A percentile compares a stretch with the other conserved stretches of the same genome.
These are phyloP conservation scores for Zanthoxylum bungeanum DNA, from an alignment of 345 rosid species.

Conservation along the genomic window DNA sequence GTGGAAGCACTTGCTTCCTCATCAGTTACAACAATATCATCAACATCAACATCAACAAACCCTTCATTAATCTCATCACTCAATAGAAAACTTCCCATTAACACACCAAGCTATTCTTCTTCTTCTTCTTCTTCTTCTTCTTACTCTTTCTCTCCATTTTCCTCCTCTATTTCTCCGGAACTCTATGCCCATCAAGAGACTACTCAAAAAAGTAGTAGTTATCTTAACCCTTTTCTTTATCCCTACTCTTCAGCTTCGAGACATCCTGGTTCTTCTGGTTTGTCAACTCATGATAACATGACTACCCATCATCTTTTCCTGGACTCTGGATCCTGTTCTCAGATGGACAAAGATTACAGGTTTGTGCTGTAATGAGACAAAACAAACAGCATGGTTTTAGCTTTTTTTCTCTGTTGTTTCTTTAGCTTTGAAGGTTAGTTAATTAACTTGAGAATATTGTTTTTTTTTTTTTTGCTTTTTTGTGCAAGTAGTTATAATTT, in stretches of 20 bases:
- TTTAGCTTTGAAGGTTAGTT: background rate
- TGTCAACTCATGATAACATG: too few relatives aligned
- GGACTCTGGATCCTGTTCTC: conserved; percentile 36
- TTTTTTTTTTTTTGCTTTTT: too few relatives aligned
- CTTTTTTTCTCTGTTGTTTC: too few relatives aligned
- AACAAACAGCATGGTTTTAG: background rate
- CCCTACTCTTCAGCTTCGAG: conserved; percentile 42
- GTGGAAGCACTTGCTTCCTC: conserved; percentile 44
- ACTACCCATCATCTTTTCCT: too few relatives aligned
- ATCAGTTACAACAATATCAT: conserved; percentile 19
- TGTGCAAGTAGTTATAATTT: conserved; percentile 38
- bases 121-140: conserved; percentile 27
- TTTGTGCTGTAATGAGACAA: conserved; percentile 10
- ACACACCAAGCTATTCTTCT: conserved; percentile 22
- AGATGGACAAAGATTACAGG: conserved; percentile 58
- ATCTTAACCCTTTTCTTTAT: conserved; percentile 36
- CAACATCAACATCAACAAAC: conserved; percentile 22
- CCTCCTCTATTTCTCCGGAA: conserved; percentile 30
- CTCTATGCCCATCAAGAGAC: conserved; percentile 20
- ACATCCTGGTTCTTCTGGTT: conserved; percentile 39
- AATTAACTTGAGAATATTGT: background rate
- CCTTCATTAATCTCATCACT: conserved; percentile 18
- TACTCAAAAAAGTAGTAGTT: conserved; percentile 14
- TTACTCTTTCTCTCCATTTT: conserved; percentile 9
- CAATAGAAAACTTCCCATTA: conserved; percentile 21